Evolutionary conservation across 2,329 filamentous ascomycete genomes (phyloP), one percentile per base, ranked within the genome.

Genomic region (Clonostachys solani): DNA sequence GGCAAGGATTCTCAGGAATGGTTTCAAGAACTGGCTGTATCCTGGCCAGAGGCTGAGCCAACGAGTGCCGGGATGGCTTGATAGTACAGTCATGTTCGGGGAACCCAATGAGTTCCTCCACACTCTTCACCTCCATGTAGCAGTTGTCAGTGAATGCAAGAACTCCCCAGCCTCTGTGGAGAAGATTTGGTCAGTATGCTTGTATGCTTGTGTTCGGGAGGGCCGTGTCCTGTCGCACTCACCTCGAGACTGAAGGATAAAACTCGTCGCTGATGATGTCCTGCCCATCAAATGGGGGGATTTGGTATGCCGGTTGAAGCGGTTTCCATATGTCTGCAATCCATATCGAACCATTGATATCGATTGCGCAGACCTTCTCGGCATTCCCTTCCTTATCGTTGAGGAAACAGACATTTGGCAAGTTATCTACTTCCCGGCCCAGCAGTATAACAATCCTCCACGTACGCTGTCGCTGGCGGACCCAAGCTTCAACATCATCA

Each of bases 361-460:
- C 78, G 19, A 78, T 60, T 2, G 73, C 78, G 19, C 71, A 67
- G 2, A 82, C 56, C 50, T 72, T 74, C 6, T 75, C 68, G 3
- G 77, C 79, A 3, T 70, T 54, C 2, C 78, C 78, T 2, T 65
- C 38, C 1, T 60, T 52, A 48, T 77, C 68, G 45, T 73, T 71
- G 44, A 70, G 56, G 51, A 83, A 80, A 23, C 69, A 63, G n/a
- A 83, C 59, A 45, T 72, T 77, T 6, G 79, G 79, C 2, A 81
- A 67, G 42, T 83, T 82, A 35, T 62, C 52, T 0, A 71, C 73
- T 1, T 49, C 42, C 1, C 16, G 34, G 1, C 67, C 67, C 1
- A 77, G 62, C 3, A 66, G 58, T 5, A 81, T 56, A 2, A 77
- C 56, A 19, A 82, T 74, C 42, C 71, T 69, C 75, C 76, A 80